phyloP scores from a whole-genome alignment of 805 yeast species.

The Torulaspora indica region DNA sequence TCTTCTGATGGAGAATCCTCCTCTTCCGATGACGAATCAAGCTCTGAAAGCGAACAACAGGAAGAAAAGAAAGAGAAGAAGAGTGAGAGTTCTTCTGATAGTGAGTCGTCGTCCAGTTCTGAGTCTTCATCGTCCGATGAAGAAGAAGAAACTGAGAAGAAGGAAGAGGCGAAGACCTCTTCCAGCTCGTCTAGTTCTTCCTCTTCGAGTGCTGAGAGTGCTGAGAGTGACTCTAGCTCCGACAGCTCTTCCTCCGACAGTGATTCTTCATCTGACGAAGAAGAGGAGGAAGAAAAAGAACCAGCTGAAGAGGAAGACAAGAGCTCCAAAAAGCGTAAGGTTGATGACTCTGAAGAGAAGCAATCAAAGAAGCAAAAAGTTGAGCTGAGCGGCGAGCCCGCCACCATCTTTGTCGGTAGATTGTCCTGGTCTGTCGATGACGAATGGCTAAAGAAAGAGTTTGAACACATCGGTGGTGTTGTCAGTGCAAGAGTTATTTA shows the following conservation, averaged over 20 bases:
- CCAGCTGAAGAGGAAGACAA: slow-evolving; percentile 25
- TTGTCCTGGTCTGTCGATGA: slow-evolving; percentile 96
- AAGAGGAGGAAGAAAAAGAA: slow-evolving; percentile 27
- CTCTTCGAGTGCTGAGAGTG: slow-evolving; percentile 13
- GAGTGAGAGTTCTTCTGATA: slow-evolving; percentile 15
- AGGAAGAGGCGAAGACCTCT: slow-evolving; percentile 33
- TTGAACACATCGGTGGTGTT: slow-evolving; percentile 78
- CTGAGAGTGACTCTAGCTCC: no score
- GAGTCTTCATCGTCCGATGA: slow-evolving; percentile 31
- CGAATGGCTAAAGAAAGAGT: slow-evolving; percentile 85
- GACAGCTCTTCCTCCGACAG: slow-evolving; percentile 11
- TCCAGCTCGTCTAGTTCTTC: slow-evolving; percentile 37
- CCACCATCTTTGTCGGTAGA: slow-evolving; percentile 94
- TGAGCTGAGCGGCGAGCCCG: slow-evolving; percentile 53
- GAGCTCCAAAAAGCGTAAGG: slow-evolving; percentile 36
- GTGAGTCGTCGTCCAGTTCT: slow-evolving; percentile 16
- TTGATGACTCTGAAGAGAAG: slow-evolving; percentile 34
- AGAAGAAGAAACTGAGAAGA: slow-evolving; percentile 37
- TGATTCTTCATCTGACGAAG: slow-evolving; percentile 14
- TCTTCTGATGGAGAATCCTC: not conserved
- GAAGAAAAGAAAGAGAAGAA: slow-evolving; percentile 10
- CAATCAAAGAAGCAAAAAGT: slow-evolving; percentile 44
- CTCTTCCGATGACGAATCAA: slow-evolving; percentile 10
- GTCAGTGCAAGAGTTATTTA: slow-evolving; percentile 84
- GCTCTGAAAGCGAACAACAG: slow-evolving; percentile 31